Conservation (phyloP, 768 basidiomycete genomes). For the Boletus patriciae region DNA sequence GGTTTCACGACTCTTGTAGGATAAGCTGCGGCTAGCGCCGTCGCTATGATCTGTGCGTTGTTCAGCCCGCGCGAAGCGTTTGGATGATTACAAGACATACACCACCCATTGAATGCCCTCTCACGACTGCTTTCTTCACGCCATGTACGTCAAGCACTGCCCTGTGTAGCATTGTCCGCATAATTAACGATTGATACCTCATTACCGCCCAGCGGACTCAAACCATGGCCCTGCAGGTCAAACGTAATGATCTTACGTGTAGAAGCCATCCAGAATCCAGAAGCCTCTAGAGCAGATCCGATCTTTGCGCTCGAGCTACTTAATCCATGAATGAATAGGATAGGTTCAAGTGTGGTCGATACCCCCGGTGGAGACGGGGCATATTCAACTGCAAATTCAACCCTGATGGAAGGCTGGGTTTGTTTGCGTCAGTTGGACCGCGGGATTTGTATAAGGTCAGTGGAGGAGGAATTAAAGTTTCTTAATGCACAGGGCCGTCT, state of each 20-base stretch:
- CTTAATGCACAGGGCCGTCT: background rate
- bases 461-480: background rate
- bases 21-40: background rate
- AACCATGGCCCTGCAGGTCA: slow-evolving; percentile 5
- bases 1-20: slow-evolving; percentile 2
- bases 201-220: slow-evolving; percentile 16
- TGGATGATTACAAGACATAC: background rate
- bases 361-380: background rate
- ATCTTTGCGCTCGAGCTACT: slow-evolving; percentile 5
- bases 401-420: slow-evolving; percentile 6
- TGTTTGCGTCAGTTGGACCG: slow-evolving; percentile 5
- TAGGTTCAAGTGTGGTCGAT: background rate
- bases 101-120: slow-evolving; percentile 7
- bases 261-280: background rate
- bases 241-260: slow-evolving; percentile 20
- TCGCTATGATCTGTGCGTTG: background rate
- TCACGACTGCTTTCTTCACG: slow-evolving; percentile 3
- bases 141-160: slow-evolving; percentile 14
- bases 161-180: slow-evolving; percentile 5
- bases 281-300: slow-evolving; percentile 11
- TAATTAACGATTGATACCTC: slow-evolving; percentile 11
- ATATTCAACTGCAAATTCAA: slow-evolving; percentile 1
- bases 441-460: background rate
- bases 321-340: slow-evolving; percentile 8
- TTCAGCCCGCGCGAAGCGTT: background rate